Conservation (phyloP, 257 asterid species). For the Nicotiana paniculata region DNA sequence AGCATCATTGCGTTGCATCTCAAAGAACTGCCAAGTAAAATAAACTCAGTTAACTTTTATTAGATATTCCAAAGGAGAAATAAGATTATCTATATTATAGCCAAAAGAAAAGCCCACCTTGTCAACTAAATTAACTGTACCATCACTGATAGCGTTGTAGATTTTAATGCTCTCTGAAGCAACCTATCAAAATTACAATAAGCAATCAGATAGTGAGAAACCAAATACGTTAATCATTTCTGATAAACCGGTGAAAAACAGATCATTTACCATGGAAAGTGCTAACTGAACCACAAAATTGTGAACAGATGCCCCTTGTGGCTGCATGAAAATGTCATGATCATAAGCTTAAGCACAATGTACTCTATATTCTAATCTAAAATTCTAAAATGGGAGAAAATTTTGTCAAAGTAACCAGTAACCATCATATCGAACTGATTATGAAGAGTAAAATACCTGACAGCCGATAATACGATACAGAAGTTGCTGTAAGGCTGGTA, state of each 20-base stretch:
- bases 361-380: background rate
- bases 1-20: constrained; percentile 97
- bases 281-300: constrained; percentile 83
- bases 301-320: constrained; percentile 93
- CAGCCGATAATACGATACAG: constrained; percentile 83
- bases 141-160: constrained; percentile 83
- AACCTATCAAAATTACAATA: constrained; percentile 41
- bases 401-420: background rate
- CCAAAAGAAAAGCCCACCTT: constrained; percentile 49
- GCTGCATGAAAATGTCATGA: constrained; percentile 51
- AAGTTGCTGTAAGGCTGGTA: constrained; percentile 83
- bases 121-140: constrained; percentile 85
- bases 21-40: constrained; percentile 68
- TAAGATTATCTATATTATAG: background rate
- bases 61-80: background rate
- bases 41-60: constrained; percentile 13
- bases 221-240: background rate
- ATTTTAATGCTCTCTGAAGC: constrained; percentile 92
- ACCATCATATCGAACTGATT: constrained; percentile 5
- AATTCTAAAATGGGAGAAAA: background rate
- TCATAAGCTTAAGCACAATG: constrained; percentile 7
- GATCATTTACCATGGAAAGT: constrained; percentile 69
- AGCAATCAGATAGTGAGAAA: constrained; percentile 8
- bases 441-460: constrained; percentile 42
- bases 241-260: background rate